A percentile compares a stretch with the other conserved stretches of the same genome.
These are phyloP conservation scores for Epithele typhae DNA, from an alignment of 768 basidiomycete genomes.

Conservation along the genomic window DNA sequence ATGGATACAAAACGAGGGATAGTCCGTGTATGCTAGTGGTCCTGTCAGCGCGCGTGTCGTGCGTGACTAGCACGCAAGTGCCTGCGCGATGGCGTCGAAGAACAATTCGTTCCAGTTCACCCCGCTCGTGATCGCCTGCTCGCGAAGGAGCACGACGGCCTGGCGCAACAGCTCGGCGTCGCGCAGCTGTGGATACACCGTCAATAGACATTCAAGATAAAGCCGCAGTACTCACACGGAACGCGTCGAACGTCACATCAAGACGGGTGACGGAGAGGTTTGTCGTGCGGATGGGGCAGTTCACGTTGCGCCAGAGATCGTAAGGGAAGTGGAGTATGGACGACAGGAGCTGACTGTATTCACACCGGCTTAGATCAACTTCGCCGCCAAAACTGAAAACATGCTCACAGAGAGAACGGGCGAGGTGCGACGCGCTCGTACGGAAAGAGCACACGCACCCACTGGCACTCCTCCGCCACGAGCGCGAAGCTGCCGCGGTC, in stretches of 20 bases:
- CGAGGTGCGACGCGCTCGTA: slow-evolving; percentile 13
- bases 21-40: too few relatives aligned
- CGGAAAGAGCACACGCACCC: slow-evolving; percentile 29
- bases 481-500: slow-evolving; percentile 38
- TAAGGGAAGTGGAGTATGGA: slow-evolving; percentile 26
- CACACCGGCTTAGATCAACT: background rate
- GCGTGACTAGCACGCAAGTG: too few relatives aligned
- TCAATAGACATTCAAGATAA: background rate
- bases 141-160: slow-evolving; percentile 13
- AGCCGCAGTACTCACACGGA: slow-evolving; percentile 24
- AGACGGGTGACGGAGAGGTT: slow-evolving; percentile 33
- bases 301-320: slow-evolving; percentile 24
- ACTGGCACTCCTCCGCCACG: slow-evolving; percentile 33
- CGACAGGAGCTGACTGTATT: slow-evolving; percentile 19
- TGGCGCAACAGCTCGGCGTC: slow-evolving; percentile 40
- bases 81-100: slow-evolving; percentile 12
- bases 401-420: slow-evolving; percentile 15
- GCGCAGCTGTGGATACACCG: slow-evolving; percentile 22
- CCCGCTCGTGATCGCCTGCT: slow-evolving; percentile 12
- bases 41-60: too few relatives aligned
- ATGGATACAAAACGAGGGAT: too few relatives aligned
- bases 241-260: slow-evolving; percentile 39
- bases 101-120: slow-evolving; percentile 22
- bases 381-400: background rate
- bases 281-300: slow-evolving; percentile 29